Base-by-base conservation (phyloP, 2,329 filamentous ascomycete species). In the Exophiala dermatitidis region DNA sequence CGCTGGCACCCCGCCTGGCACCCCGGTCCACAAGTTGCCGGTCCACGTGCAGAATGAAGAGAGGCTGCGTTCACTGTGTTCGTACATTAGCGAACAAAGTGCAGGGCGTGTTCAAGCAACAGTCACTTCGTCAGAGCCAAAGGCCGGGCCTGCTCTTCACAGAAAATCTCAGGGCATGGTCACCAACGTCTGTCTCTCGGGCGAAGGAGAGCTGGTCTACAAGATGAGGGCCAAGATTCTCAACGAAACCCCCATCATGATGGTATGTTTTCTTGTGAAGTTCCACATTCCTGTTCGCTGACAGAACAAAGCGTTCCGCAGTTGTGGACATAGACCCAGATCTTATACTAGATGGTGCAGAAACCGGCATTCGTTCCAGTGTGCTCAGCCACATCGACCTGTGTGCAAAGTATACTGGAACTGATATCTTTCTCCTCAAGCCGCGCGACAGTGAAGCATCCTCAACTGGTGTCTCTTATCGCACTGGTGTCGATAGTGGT, bases 371-470 rank as follows among this genome's bases (percentile, higher is more conserved):
- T 56, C 83, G 88, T 67, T 79, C 83, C 59, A 80, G 82, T 45
- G 87, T 96, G 30, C 81, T 90, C 48, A 83, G 89, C 59, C 88
- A 91, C 64, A 80, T 98, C 63, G 89, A 97, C 70, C 84, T 85
- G 59, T 85, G 95, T 65, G 88, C 93, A 7, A 81, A 78, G 61
- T 94, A 86, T 66, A 96, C 90, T 57, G 93, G 93, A 48, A 91
- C 95, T 50, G 93, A 98, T 70, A 94, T 98, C 63, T 98, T 98
- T 71, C 77, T 98, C 46, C 81, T 98, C 47, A 90, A 90, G 53
- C 90, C 93, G 3, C 95, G 94, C 71, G 79, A 90, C 60, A 84
- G 86, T 30, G 81, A 84, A 66, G 86, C 88, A 8, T 84, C 94
- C 62, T 77, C 86, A 59, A 86, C 86, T 43, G 56, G 46, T 34